A percentile compares a stretch with the other conserved stretches of the same genome.
phyloP scores from a whole-genome alignment of 768 basidiomycete species.

The Chalciporus pseudorubinellus region DNA sequence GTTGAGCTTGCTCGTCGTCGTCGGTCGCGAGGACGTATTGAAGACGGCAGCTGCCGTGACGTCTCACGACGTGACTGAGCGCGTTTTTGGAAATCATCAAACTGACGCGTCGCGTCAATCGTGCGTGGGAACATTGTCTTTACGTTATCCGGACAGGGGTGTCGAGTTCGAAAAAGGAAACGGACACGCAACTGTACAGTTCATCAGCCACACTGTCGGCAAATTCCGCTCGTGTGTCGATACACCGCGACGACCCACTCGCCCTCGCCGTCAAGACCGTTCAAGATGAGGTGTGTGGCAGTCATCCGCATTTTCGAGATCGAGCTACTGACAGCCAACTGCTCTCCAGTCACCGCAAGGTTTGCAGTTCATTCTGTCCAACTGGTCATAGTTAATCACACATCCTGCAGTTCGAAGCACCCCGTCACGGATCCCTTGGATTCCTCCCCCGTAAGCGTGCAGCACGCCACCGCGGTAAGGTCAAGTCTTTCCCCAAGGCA shows the following conservation, averaged over 20 bases:
- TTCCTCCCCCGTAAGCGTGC: slow-evolving; percentile 96
- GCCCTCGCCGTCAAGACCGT: slow-evolving; percentile 19
- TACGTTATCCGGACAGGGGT: slow-evolving; percentile 16
- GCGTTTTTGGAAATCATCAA: slow-evolving; percentile 33
- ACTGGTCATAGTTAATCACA: slow-evolving; percentile 17
- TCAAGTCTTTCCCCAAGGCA: slow-evolving; percentile 99
- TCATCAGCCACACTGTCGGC: slow-evolving; percentile 30
- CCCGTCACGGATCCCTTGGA: slow-evolving; percentile 96
- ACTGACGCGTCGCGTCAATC: slow-evolving; percentile 21
- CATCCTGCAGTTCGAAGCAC: slow-evolving; percentile 84
- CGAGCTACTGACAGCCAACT: slow-evolving; percentile 18
- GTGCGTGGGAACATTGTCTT: slow-evolving; percentile 8
- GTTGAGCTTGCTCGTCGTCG: slow-evolving; percentile 1
- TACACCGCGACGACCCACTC: slow-evolving; percentile 1
- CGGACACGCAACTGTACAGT: slow-evolving; percentile 28
- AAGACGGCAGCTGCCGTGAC: slow-evolving; percentile 12
- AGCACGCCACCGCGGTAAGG: slow-evolving; percentile 96
- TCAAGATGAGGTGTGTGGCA: slow-evolving; percentile 63
- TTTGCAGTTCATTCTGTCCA: slow-evolving; percentile 33
- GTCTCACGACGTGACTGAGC: slow-evolving; percentile 34
- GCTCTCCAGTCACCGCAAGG: slow-evolving; percentile 79
- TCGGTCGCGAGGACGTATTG: background rate
- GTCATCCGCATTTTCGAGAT: background rate
- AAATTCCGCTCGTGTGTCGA: slow-evolving; percentile 19
- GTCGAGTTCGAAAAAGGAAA: slow-evolving; percentile 6